Evolutionary conservation across 1,139 yeast species (phyloP).

Genomic region (Arxiozyma slooffiae): DNA sequence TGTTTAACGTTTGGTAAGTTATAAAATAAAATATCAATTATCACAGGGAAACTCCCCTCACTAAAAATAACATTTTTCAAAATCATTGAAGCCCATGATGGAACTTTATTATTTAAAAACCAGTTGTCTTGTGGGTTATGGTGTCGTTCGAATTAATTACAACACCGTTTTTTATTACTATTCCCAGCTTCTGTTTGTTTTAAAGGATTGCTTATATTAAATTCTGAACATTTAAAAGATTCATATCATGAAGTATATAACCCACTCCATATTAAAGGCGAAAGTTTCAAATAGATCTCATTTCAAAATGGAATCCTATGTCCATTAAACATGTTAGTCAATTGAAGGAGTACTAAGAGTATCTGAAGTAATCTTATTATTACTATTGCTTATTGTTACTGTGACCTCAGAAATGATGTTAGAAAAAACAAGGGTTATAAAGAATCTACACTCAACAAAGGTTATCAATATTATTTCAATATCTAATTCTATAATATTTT

Average conservation of each 20-base stretch:
- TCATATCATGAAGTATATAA: constrained; percentile 17
- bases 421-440: constrained; percentile 13
- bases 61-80: constrained; percentile 22
- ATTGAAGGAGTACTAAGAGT: constrained; percentile 9
- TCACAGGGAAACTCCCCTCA: constrained; percentile 23
- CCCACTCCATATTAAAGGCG: constrained; percentile 17
- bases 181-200: neutral
- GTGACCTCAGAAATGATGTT: neutral
- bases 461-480: constrained; percentile 20
- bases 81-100: constrained; percentile 25
- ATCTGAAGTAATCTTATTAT: neutral
- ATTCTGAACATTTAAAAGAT: constrained; percentile 20
- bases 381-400: neutral
- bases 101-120: neutral
- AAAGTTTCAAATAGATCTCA: constrained; percentile 22
- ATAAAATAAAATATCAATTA: constrained; percentile 27
- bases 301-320: constrained; percentile 26
- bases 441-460: constrained; percentile 22
- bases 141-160: too few relatives aligned
- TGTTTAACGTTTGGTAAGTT: constrained; percentile 19
- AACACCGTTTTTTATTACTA: neutral
- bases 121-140: too few relatives aligned
- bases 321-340: constrained; percentile 25
- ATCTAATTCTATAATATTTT: constrained; percentile 26
- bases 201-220: constrained; percentile 5